These are phyloP conservation scores for Podosphaera fusca DNA, from an alignment of 2,329 filamentous ascomycete genomes.

Conservation along the genomic window DNA sequence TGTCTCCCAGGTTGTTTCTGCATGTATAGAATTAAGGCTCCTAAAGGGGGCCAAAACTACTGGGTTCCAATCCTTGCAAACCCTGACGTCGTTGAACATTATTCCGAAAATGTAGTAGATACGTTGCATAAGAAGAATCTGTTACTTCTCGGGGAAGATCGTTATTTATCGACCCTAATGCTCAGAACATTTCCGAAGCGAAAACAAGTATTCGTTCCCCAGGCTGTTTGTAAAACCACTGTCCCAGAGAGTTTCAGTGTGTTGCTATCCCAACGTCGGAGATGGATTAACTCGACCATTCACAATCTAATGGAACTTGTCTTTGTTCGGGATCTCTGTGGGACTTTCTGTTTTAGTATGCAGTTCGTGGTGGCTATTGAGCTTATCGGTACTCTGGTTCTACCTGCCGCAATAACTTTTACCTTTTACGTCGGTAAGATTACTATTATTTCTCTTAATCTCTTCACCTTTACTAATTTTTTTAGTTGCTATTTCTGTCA, in stretches of 20 bases:
- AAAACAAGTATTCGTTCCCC: constrained; percentile 95
- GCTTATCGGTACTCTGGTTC: constrained; percentile 75
- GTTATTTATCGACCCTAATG: constrained; percentile 92
- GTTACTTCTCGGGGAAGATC: constrained; percentile 76
- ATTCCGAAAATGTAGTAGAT: constrained; percentile 96
- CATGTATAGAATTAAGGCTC: constrained; percentile 99
- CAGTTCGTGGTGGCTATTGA: constrained; percentile 96
- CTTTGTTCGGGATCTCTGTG: constrained; percentile 83
- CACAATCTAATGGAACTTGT: constrained; percentile 97
- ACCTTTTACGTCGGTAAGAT: constrained; percentile 82
- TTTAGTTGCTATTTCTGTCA: constrained; percentile 64
- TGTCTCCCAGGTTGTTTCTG: constrained; percentile 97
- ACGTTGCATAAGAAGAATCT: constrained; percentile 96
- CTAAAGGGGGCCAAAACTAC: constrained; percentile 95
- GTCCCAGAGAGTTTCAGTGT: constrained; percentile 87
- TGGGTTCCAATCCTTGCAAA: constrained; percentile 98
- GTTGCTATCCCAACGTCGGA: constrained; percentile 74
- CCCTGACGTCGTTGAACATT: constrained; percentile 95
- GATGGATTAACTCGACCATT: constrained; percentile 98
- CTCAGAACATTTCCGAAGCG: constrained; percentile 95
- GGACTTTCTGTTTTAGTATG: constrained; percentile 99
- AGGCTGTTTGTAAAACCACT: constrained; percentile 95
- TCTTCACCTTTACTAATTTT: constrained; percentile 5
- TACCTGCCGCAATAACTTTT: constrained; percentile 90
- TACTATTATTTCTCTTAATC: not conserved